These are phyloP conservation scores for Cladosporium oxysporum DNA, from an alignment of 2,329 filamentous ascomycete genomes.

Conservation along the genomic window DNA sequence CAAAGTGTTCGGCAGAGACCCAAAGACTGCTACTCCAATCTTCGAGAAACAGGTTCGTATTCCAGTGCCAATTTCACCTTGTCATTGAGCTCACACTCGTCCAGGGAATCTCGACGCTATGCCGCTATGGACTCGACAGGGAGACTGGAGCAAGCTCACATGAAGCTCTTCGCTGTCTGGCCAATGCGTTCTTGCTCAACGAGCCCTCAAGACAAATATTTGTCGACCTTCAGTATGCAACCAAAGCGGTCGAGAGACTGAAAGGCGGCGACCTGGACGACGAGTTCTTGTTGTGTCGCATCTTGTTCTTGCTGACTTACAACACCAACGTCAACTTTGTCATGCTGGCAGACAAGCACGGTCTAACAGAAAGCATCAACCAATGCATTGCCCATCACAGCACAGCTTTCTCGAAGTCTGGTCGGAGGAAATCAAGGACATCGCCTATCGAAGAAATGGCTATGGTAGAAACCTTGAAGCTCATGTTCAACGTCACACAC, in stretches of 20 bases:
- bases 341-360: constrained; percentile 64
- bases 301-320: constrained; percentile 80
- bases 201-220: constrained; percentile 69
- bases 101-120: constrained; percentile 74
- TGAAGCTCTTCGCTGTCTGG: constrained; percentile 78
- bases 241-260: constrained; percentile 69
- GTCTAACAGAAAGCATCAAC: constrained; percentile 66
- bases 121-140: constrained; percentile 68
- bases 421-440: constrained; percentile 21
- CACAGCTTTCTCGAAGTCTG: constrained; percentile 47
- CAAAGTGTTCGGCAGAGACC: constrained; percentile 76
- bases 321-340: constrained; percentile 68
- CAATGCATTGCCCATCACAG: constrained; percentile 57
- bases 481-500: constrained; percentile 86
- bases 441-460: constrained; percentile 74
- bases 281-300: constrained; percentile 79
- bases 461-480: constrained; percentile 78
- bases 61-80: neutral
- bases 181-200: constrained; percentile 77
- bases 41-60: constrained; percentile 70
- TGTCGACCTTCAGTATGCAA: constrained; percentile 67
- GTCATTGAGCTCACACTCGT: constrained; percentile 23
- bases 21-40: constrained; percentile 73
- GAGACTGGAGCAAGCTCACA: constrained; percentile 64
- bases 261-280: constrained; percentile 74